phyloP scores from a whole-genome alignment of 1,139 yeast genomes.

The Barnettozyma hawaiiensis region DNA sequence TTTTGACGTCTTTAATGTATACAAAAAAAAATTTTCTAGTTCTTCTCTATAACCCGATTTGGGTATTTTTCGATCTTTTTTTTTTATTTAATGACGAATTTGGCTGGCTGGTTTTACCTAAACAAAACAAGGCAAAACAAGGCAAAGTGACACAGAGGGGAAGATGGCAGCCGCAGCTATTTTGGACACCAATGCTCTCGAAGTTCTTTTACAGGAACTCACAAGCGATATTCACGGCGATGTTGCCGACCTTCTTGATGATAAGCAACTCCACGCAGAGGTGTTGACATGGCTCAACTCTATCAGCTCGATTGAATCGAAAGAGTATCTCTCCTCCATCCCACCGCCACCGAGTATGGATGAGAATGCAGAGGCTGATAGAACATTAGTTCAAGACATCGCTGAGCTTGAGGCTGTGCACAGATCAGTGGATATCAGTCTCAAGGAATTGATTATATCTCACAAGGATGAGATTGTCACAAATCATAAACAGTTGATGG shows the following conservation, averaged over 20 bases:
- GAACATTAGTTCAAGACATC: slow-evolving; percentile 36
- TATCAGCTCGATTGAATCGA: slow-evolving; percentile 21
- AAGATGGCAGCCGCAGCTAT: neutral
- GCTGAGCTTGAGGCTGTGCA: slow-evolving; percentile 44
- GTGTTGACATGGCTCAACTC: slow-evolving; percentile 17
- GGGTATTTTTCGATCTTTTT: too few species aligned
- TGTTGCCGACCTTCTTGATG: slow-evolving; percentile 10
- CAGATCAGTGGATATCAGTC: slow-evolving; percentile 32
- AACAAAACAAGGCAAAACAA: too few species aligned
- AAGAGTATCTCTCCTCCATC: slow-evolving; percentile 22
- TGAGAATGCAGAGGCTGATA: slow-evolving; percentile 8
- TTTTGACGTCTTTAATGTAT: neutral
- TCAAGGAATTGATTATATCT: slow-evolving; percentile 30
- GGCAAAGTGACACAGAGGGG: neutral
- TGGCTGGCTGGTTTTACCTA: too few species aligned
- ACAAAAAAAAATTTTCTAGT: neutral
- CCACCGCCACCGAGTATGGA: slow-evolving; percentile 25
- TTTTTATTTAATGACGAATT: too few species aligned
- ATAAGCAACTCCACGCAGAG: slow-evolving; percentile 15
- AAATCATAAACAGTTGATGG: slow-evolving; percentile 27
- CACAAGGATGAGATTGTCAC: slow-evolving; percentile 32
- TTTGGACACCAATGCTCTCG: slow-evolving; percentile 9
- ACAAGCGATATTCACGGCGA: slow-evolving; percentile 12
- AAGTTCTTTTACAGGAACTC: slow-evolving; percentile 19
- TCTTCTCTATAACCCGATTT: too few species aligned